Percentiles rank a stretch among this genome's conserved stretches.
Evolutionary conservation across 805 yeast genomes (phyloP).

Genomic region (Cyberlindnera maclurae): DNA sequence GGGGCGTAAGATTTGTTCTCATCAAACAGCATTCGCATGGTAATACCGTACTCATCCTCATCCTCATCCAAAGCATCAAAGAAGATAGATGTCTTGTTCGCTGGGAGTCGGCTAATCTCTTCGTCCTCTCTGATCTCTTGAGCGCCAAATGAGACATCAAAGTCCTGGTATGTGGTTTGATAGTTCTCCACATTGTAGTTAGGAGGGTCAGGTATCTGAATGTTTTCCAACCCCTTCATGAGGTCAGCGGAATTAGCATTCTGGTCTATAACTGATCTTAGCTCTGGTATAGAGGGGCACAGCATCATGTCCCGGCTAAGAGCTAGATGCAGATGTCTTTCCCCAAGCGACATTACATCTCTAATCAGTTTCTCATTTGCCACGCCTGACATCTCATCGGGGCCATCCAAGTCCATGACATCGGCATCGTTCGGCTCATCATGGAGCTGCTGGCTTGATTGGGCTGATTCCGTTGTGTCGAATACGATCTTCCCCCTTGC

Average conservation of each 20-base stretch:
- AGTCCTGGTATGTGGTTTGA: slow-evolving; percentile 11
- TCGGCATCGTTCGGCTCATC: slow-evolving; percentile 9
- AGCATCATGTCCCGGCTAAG: slow-evolving; percentile 3
- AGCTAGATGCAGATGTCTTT: slow-evolving; percentile 6
- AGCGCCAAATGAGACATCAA: slow-evolving; percentile 10
- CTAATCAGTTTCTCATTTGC: slow-evolving; percentile 3
- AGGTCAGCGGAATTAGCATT: slow-evolving; percentile 11
- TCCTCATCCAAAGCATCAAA: slow-evolving; percentile 20
- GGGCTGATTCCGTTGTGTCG: slow-evolving; percentile 41
- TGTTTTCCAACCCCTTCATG: slow-evolving; percentile 8
- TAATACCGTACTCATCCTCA: slow-evolving; percentile 13
- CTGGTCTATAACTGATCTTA: slow-evolving; percentile 17
- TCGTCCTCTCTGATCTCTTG: slow-evolving; percentile 4
- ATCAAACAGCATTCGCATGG: slow-evolving; percentile 20
- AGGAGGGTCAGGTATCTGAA: slow-evolving; percentile 4
- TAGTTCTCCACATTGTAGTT: slow-evolving; percentile 3
- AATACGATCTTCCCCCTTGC: slow-evolving; percentile 49
- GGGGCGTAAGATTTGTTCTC: slow-evolving; percentile 16
- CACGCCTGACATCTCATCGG: slow-evolving; percentile 4
- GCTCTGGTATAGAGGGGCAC: slow-evolving; percentile 16
- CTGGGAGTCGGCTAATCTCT: slow-evolving; percentile 17
- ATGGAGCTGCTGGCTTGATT: slow-evolving; percentile 8
- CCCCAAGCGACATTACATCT: slow-evolving; percentile 10
- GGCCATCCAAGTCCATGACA: slow-evolving; percentile 19
- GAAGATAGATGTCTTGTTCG: slow-evolving; percentile 22